Evolutionary conservation across 345 rosid species (phyloP).

Genomic region (Dipteronia sinensis): DNA sequence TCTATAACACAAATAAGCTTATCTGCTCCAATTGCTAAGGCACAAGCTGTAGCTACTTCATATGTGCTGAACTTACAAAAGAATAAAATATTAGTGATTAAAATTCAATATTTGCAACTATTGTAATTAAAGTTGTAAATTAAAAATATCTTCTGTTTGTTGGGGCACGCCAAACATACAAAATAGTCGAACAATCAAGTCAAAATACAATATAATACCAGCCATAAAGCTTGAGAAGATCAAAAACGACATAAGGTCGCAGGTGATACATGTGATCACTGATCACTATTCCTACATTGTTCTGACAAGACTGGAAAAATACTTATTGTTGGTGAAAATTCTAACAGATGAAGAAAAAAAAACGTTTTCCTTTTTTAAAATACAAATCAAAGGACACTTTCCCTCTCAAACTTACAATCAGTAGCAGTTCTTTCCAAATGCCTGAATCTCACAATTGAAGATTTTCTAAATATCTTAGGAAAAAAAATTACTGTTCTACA

Average conservation of each 20-base stretch:
- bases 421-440: not conserved
- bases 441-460: too few relatives aligned
- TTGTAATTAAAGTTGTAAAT: not conserved
- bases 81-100: slow-evolving; percentile 14
- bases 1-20: slow-evolving; percentile 92
- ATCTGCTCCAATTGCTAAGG: slow-evolving; percentile 90
- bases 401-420: not conserved
- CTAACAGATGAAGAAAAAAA: not conserved
- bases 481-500: too few relatives aligned
- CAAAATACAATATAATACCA: not conserved
- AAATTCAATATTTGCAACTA: not conserved
- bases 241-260: slow-evolving; percentile 1
- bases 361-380: not conserved
- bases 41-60: slow-evolving; percentile 99
- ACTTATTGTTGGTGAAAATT: not conserved
- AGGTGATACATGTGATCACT: slow-evolving; percentile 3
- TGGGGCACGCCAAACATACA: not conserved
- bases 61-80: slow-evolving; percentile 67
- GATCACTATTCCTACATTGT: not conserved
- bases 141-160: not conserved
- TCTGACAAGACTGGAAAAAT: not conserved
- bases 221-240: slow-evolving; percentile 2
- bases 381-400: not conserved
- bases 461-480: too few relatives aligned
- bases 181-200: slow-evolving; percentile 2